A percentile compares a stretch with the other conserved stretches of the same genome.
Conservation (phyloP, 768 basidiomycete genomes). For the Suillus luteus region DNA sequence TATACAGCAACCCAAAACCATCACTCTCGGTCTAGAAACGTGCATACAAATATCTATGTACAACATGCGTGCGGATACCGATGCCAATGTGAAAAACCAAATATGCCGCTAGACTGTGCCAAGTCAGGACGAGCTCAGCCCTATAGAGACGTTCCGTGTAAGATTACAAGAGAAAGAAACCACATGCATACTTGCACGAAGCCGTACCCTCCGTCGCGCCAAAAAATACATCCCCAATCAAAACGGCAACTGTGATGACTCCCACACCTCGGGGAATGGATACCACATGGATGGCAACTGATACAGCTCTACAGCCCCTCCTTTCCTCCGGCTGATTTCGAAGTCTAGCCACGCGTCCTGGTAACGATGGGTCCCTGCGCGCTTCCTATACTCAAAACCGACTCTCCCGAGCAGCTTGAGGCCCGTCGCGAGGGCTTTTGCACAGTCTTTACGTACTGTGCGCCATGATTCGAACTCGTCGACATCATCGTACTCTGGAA, state of each 20-base stretch:
- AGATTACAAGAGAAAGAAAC: constrained; percentile 4
- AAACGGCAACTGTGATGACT: constrained; percentile 26
- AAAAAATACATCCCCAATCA: constrained; percentile 14
- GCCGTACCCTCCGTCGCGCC: neutral
- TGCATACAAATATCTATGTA: constrained; percentile 12
- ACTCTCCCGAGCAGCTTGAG: constrained; percentile 35
- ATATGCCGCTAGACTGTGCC: constrained; percentile 4
- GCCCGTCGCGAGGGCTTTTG: constrained; percentile 30
- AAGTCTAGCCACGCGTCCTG: constrained; percentile 40
- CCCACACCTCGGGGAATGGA: constrained; percentile 38
- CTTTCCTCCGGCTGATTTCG: constrained; percentile 20
- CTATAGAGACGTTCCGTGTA: neutral
- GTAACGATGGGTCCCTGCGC: constrained; percentile 37
- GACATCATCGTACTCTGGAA: constrained; percentile 36
- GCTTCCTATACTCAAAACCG: constrained; percentile 39
- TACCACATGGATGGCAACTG: constrained; percentile 35
- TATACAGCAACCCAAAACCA: neutral
- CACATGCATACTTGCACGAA: constrained; percentile 3
- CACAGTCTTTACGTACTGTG: constrained; percentile 29
- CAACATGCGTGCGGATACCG: constrained; percentile 7
- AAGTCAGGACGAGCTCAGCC: neutral
- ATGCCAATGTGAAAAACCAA: constrained; percentile 7
- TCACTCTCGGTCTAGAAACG: constrained; percentile 1
- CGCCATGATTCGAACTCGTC: constrained; percentile 37
- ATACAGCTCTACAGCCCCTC: constrained; percentile 21